Evolutionary conservation across 1,139 yeast species (phyloP), one percentile per base, ranked within the genome.

Genomic region (Saccharomyces hybrid): DNA sequence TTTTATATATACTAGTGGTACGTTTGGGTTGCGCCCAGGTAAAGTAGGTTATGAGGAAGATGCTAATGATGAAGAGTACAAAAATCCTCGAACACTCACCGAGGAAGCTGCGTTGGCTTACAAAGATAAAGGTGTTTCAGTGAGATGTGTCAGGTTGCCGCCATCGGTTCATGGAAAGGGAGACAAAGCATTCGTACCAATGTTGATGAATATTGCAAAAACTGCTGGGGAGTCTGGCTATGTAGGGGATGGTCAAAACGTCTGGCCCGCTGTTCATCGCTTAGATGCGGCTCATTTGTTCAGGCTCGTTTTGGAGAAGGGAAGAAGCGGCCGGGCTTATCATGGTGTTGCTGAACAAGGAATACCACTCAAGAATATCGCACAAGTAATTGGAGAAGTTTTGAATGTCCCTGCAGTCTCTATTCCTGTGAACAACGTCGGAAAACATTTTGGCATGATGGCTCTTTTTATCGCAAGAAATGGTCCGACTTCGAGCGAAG

Each of bases 261-360:
- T 47, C 1, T 72, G 74, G 73, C 56, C 70, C 9, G 66, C 71
- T 2, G 70, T 67, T 16, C 64, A 69, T 49, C 57, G 56, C n/a
- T 16, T 48, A 2, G 75, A 72, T 61, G 71, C 67, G 32, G 74
- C 71, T 1, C 50, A 26, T 3, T 44, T 70, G 25, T 70, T 55
- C 48, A 50, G 56, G 11, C 50, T 61, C 28, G 71, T 64, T 2
- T 26, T 65, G 14, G 70, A 67, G 23, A 20, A 20, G 23, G 23
- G 23, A 20, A 20, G 23, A 20, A 20, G 23, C 23, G 23, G 23
- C 4, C 47, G 49, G 5, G 55, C 50, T 7, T 64, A 61, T 31
- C 70, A 67, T 53, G 70, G 60, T 3, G 60, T 60, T 32, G 65
- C 57, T 28, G 71, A 66, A 46, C 50, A 42, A 11, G 57, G 57